Percentiles rank a stretch among this genome's conserved stretches.
Evolutionary conservation across 345 rosid genomes (phyloP).

Genomic region (Melaleuca quinquenervia): DNA sequence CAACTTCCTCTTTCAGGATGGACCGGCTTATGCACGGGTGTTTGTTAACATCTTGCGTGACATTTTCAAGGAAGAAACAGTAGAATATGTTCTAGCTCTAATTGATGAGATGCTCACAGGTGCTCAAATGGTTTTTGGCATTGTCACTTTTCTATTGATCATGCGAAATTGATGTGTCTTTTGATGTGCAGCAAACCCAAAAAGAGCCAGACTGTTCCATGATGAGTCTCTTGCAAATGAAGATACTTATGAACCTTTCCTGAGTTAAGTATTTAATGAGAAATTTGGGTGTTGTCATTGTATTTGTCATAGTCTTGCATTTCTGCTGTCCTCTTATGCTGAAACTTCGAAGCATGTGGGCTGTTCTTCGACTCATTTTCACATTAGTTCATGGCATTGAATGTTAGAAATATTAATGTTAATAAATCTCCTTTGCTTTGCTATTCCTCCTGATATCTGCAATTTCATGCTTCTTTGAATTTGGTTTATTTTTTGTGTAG

Average conservation of each 20-base stretch:
- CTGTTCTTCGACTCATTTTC: not conserved
- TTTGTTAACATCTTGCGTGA: slow-evolving; percentile 85
- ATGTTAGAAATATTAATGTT: not conserved
- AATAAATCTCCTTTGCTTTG: not conserved
- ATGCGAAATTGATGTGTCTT: slow-evolving; percentile 2
- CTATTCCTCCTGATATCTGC: not conserved
- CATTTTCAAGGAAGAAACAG: slow-evolving; percentile 88
- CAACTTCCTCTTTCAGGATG: slow-evolving; percentile 54
- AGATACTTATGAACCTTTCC: slow-evolving; percentile 89
- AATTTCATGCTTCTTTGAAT: not conserved
- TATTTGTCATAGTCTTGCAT: not conserved
- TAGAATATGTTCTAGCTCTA: slow-evolving; percentile 93
- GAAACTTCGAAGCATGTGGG: not conserved
- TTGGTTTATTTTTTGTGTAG: not conserved
- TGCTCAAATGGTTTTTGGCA: slow-evolving; percentile 4
- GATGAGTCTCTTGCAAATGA: slow-evolving; percentile 63
- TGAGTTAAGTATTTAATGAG: slow-evolving; percentile 49
- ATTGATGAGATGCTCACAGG: slow-evolving; percentile 90
- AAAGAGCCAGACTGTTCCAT: slow-evolving; percentile 88
- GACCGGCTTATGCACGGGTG: slow-evolving; percentile 77
- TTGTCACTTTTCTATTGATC: not conserved
- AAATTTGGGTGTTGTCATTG: not conserved
- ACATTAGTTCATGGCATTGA: not conserved
- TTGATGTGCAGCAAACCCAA: slow-evolving; percentile 63
- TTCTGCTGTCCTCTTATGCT: not conserved